Conservation (phyloP, 768 basidiomycete species). For the Trametes cinnabarina region DNA sequence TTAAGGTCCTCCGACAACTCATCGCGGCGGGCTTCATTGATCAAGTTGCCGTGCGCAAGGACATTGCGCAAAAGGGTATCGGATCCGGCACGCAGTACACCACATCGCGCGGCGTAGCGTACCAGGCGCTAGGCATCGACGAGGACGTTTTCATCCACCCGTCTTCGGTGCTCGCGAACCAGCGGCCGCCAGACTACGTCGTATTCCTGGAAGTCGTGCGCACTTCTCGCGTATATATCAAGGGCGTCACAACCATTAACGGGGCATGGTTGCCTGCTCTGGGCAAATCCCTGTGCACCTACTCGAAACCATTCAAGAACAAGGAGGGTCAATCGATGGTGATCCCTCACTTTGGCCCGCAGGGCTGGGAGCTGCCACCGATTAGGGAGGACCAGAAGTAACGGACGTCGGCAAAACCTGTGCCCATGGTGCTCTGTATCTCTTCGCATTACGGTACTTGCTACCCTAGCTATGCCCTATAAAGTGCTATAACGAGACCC, state of each 20-base stretch:
- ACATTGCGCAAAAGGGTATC: conserved; percentile 58
- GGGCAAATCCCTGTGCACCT: conserved; percentile 81
- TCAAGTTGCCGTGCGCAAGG: conserved; percentile 90
- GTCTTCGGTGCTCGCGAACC: conserved; percentile 70
- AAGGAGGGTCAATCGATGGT: conserved; percentile 66
- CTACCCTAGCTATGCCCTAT: no score
- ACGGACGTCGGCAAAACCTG: no score
- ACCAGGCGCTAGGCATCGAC: conserved; percentile 71
- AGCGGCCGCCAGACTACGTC: conserved; percentile 80
- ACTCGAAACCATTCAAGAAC: conserved; percentile 80
- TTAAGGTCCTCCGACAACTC: conserved; percentile 88
- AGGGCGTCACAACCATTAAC: conserved; percentile 83
- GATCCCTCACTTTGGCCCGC: conserved; percentile 81
- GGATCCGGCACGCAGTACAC: conserved; percentile 62
- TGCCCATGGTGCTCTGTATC: no score
- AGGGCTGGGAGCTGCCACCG: conserved; percentile 85
- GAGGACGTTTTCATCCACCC: conserved; percentile 95
- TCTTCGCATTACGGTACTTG: no score
- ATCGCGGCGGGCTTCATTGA: conserved; percentile 90
- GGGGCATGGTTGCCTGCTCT: conserved; percentile 83
- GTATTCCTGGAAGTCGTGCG: conserved; percentile 81
- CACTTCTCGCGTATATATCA: conserved; percentile 73
- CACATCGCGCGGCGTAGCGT: conserved; percentile 77
- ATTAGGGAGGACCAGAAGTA: conserved; percentile 34
- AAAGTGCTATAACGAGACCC: no score